Conservation (phyloP, 129 eudicot genomes). For the Arctium lappa region DNA sequence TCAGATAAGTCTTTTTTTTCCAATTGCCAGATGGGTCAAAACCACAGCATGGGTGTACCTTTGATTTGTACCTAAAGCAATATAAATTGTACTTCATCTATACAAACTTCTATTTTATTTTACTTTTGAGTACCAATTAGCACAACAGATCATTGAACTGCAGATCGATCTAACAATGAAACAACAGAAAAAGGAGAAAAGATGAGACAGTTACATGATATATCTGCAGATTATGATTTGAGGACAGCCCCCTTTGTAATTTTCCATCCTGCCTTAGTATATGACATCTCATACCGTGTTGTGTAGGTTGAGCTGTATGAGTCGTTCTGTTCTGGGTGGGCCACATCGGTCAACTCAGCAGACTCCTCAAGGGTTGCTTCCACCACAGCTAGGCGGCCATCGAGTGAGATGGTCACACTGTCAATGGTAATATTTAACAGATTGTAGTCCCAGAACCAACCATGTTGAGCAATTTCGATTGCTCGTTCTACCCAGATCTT, state of each 20-base stretch:
- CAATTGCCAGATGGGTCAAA: neutral
- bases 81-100: conserved; percentile 7
- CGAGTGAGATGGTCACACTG: conserved; percentile 84
- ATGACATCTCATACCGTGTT: conserved; percentile 80
- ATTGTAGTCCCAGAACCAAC: conserved; percentile 87
- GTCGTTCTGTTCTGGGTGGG: conserved; percentile 70
- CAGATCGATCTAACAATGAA: conserved; percentile 10
- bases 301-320: conserved; percentile 80
- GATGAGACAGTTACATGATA: conserved; percentile 5
- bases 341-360: conserved; percentile 65
- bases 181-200: neutral
- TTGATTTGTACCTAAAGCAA: neutral
- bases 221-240: conserved; percentile 42
- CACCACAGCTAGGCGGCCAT: conserved; percentile 81
- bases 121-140: neutral
- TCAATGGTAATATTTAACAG: conserved; percentile 63
- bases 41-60: neutral
- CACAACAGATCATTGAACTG: conserved; percentile 9
- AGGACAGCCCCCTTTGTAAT: conserved; percentile 93
- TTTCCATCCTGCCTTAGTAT: conserved; percentile 67
- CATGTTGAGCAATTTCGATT: conserved; percentile 60
- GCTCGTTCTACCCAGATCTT: conserved; percentile 86
- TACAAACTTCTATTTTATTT: conserved; percentile 19
- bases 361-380: conserved; percentile 96
- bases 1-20: neutral